Base-by-base conservation (phyloP, 208 protist genomes). In the Novymonas esmeraldas region DNA sequence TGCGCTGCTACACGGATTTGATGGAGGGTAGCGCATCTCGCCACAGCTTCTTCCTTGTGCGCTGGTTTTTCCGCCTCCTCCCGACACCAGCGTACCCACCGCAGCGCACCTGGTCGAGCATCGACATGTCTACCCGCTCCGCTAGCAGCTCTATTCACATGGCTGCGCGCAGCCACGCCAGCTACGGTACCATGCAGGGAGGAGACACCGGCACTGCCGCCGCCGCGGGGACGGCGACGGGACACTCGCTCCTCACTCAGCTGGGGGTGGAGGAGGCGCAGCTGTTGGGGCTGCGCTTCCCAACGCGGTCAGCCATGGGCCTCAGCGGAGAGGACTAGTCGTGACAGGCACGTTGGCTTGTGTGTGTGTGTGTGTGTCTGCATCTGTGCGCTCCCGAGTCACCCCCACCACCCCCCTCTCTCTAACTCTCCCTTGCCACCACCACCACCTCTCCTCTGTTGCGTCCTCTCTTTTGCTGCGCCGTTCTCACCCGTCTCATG, bases 61-160 rank as follows among this genome's bases (percentile, higher is more conserved):
- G 90, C 11, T 95, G 90, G 87, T 83, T 91, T 33, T 87, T 76
- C 59, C 87, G 90, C 3, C 60, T 95, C 9, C 56, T 93, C n/a
- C 90, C 90, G 1, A 65, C 89, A 10, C 70, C 70, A 41, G 83
- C 87, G 3, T 95, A 92, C 68, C 61, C 67, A 0, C 52, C 74
- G 45, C 87, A 91, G 73, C 66, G 59, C 38, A 29, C 34, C 14
- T 84, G 78, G 73, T 9, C 57, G 20, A 44, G 41, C 20, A 46
- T 71, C 34, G 48, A 50, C 48, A 64, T 70, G 45, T 36, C 46
- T 7, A 64, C 39, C 6, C 62, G 56, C 20, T 76, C 70, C 9
- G 70, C 70, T 3, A 76, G 70, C 70, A 70, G 62, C 56, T 69
- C 54, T 20, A 76, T 76, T 16, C 61, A 77, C 63, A 70, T 64